Conservation (phyloP, 306 rosid genomes). For the Benincasa hispida region DNA sequence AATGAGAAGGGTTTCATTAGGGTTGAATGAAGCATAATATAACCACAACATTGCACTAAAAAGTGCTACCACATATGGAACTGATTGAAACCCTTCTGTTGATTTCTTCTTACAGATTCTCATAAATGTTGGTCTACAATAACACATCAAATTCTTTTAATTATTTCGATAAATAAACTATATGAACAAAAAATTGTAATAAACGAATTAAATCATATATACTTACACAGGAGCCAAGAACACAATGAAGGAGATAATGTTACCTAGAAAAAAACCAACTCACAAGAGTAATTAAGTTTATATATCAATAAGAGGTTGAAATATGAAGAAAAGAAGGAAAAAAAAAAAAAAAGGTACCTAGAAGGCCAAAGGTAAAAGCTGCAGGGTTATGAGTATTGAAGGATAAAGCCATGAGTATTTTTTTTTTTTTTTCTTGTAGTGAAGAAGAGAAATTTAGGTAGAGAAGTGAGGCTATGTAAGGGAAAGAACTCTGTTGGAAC, state of each 20-base stretch:
- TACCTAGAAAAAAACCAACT: conserved; percentile 24
- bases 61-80: conserved; percentile 81
- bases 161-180: no score
- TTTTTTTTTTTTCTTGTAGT: no score
- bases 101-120: conserved; percentile 78
- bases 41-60: conserved; percentile 90
- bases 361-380: conserved; percentile 8
- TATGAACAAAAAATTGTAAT: no score
- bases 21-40: conserved; percentile 65
- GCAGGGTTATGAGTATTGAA: background rate
- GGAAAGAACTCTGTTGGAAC: background rate
- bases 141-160: background rate
- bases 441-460: background rate
- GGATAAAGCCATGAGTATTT: conserved; percentile 1
- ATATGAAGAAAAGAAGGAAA: background rate
- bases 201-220: no score
- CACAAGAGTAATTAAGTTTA: background rate
- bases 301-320: no score
- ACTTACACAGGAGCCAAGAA: conserved; percentile 87
- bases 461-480: background rate
- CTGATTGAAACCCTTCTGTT: conserved; percentile 78
- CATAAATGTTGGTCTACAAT: conserved; percentile 56
- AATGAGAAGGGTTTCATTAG: conserved; percentile 50
- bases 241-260: conserved; percentile 62
- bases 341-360: background rate